Conservation (phyloP, 805 yeast species). For the Candida montana region DNA sequence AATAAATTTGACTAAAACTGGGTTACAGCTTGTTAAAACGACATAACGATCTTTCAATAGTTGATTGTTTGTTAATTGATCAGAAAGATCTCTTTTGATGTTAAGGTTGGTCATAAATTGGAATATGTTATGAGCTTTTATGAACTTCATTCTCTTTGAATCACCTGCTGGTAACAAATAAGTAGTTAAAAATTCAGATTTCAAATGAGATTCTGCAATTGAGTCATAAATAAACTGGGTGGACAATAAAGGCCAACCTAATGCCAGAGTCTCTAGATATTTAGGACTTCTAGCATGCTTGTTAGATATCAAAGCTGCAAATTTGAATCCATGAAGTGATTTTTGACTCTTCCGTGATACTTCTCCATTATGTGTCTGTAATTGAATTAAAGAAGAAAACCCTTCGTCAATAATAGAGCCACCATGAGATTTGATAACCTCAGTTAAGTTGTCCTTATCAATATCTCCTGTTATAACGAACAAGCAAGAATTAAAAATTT, state of each 20-base stretch:
- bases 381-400: conserved; percentile 25
- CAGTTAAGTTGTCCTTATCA: conserved; percentile 26
- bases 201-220: conserved; percentile 26
- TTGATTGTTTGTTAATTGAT: conserved; percentile 39
- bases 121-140: conserved; percentile 46
- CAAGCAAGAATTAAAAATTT: conserved; percentile 31
- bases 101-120: conserved; percentile 36
- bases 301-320: conserved; percentile 57
- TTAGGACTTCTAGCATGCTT: conserved; percentile 62
- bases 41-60: conserved; percentile 18
- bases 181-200: conserved; percentile 36
- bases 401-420: conserved; percentile 35
- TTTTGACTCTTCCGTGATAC: conserved; percentile 6
- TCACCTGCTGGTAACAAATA: conserved; percentile 73
- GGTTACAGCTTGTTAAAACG: conserved; percentile 18
- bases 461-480: conserved; percentile 35
- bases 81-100: conserved; percentile 25
- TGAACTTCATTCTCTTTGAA: conserved; percentile 38
- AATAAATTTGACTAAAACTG: conserved; percentile 33
- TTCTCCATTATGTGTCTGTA: conserved; percentile 5
- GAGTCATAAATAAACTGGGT: conserved; percentile 51
- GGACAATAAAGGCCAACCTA: conserved; percentile 84
- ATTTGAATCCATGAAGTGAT: conserved; percentile 29
- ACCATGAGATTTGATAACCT: conserved; percentile 37
- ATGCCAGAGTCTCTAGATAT: conserved; percentile 67